Base-by-base conservation (phyloP, 2,329 filamentous ascomycete genomes). In the Aspergillus clavatus region DNA sequence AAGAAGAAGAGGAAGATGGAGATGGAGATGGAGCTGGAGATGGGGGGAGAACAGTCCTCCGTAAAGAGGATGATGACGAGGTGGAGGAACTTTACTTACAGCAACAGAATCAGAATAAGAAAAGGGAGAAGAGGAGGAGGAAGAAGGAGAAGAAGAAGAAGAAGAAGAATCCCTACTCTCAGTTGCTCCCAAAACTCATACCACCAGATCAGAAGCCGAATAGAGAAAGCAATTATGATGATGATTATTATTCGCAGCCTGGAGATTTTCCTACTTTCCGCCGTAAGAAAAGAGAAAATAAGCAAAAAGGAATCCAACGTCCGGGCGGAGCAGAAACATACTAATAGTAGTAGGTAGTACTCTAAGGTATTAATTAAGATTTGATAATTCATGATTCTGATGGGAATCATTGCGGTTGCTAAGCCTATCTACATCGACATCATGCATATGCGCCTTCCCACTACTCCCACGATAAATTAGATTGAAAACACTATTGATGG, bases 241-340 rank as follows among this genome's bases (percentile, higher is more conserved):
- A n/a, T n/a, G n/a, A n/a, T n/a, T n/a, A n/a, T n/a, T n/a, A n/a
- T n/a, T n/a, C n/a, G n/a, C n/a, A n/a, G n/a, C n/a, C n/a, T n/a
- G n/a, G n/a, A 33, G 29, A 33, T 33, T 33, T 35, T 12, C 31
- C 18, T 35, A 19, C 40, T 51, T 54, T 42, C 52, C 53, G 53
- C 51, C 47, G 46, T 53, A 52, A 50, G 48, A 55, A 52, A 40
- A 33, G 35, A 40, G 21, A 38, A 37, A 21, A 24, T 24, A 24
- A 24, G 16, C 31, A 21, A 19, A 11, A 35, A 10, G 6, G 16
- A 33, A 33, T 18, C 10, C 7, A 33, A 18, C n/a, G n/a, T 16
- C 14, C 7, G 14, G 29, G 14, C 29, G 29, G 29, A 1, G 29
- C 29, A 35, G 18, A 35, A 21, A 19, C 22, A 36, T 36, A 18